Conservation (phyloP, 2,329 filamentous ascomycete species). For the Fusarium musae region DNA sequence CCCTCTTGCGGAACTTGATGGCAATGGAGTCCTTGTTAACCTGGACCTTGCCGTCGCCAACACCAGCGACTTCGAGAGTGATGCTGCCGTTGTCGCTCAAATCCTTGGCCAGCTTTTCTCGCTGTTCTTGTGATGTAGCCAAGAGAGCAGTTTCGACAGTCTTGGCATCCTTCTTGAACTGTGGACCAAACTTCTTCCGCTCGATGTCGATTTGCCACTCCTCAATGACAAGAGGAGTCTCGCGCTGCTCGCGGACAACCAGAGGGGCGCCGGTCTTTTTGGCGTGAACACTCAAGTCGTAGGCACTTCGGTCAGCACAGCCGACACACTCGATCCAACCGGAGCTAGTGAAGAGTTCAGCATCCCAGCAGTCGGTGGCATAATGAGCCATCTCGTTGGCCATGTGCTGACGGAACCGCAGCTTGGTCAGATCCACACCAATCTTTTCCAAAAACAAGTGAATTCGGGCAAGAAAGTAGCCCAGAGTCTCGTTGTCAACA, state of each 20-base stretch:
- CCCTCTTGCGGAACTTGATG: conserved; percentile 84
- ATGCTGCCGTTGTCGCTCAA: conserved; percentile 80
- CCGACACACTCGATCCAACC: conserved; percentile 99
- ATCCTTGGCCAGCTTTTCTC: conserved; percentile 80
- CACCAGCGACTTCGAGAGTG: conserved; percentile 75
- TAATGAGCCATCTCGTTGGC: conserved; percentile 83
- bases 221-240: conserved; percentile 81
- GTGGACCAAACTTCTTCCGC: conserved; percentile 95
- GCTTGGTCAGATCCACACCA: conserved; percentile 86
- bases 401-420: conserved; percentile 98
- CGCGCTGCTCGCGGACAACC: conserved; percentile 83
- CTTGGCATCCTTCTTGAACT: conserved; percentile 95
- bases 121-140: conserved; percentile 80
- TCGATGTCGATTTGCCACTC: conserved; percentile 90
- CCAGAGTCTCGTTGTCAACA: conserved; percentile 97
- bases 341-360: conserved; percentile 88
- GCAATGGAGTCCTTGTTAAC: conserved; percentile 81
- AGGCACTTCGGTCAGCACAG: conserved; percentile 94
- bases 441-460: conserved; percentile 90
- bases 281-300: conserved; percentile 90
- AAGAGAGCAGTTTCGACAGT: conserved; percentile 83
- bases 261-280: conserved; percentile 91
- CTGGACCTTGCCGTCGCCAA: conserved; percentile 78
- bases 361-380: conserved; percentile 97
- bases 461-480: conserved; percentile 96